phyloP scores from a whole-genome alignment of 352 stramenopile species.

The Lagenidium giganteum region DNA sequence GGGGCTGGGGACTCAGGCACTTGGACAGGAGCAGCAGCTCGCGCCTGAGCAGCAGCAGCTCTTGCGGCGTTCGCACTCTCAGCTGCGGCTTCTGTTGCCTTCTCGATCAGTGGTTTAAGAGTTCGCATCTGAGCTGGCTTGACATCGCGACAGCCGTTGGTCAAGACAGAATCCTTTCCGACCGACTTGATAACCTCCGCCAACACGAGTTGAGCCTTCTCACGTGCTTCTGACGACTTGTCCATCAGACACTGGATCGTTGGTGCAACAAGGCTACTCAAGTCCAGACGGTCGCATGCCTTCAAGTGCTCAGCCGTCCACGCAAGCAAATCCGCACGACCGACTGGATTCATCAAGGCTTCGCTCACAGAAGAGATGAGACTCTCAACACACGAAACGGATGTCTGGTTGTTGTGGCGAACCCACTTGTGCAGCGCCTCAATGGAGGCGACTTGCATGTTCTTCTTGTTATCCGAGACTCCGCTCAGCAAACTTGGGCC shows the following conservation, averaged over 20 bases:
- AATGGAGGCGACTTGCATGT: slow-evolving; percentile 73
- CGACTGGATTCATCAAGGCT: slow-evolving; percentile 69
- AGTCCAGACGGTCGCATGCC: slow-evolving; percentile 61
- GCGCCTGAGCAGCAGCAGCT: neutral
- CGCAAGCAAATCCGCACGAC: slow-evolving; percentile 64
- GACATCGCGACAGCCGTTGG: slow-evolving; percentile 69
- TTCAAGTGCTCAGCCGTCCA: slow-evolving; percentile 70
- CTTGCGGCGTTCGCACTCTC: slow-evolving; percentile 12
- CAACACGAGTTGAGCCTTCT: slow-evolving; percentile 76
- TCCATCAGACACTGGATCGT: slow-evolving; percentile 82
- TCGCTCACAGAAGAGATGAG: slow-evolving; percentile 63
- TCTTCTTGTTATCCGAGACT: slow-evolving; percentile 87
- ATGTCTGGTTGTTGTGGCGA: slow-evolving; percentile 66
- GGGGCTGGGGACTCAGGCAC: too few species aligned
- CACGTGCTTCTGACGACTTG: slow-evolving; percentile 75
- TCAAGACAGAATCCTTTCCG: slow-evolving; percentile 66
- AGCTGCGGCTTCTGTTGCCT: slow-evolving; percentile 41
- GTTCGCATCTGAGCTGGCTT: slow-evolving; percentile 84
- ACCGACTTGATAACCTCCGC: slow-evolving; percentile 80
- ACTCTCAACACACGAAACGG: slow-evolving; percentile 60
- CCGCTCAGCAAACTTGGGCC: slow-evolving; percentile 60
- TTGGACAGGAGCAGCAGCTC: neutral
- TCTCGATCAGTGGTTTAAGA: slow-evolving; percentile 80
- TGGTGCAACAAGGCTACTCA: slow-evolving; percentile 54
- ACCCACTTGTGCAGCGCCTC: slow-evolving; percentile 85